Conservation (phyloP, 1,284 basidiomycete species). For the Gomphus sp. region DNA sequence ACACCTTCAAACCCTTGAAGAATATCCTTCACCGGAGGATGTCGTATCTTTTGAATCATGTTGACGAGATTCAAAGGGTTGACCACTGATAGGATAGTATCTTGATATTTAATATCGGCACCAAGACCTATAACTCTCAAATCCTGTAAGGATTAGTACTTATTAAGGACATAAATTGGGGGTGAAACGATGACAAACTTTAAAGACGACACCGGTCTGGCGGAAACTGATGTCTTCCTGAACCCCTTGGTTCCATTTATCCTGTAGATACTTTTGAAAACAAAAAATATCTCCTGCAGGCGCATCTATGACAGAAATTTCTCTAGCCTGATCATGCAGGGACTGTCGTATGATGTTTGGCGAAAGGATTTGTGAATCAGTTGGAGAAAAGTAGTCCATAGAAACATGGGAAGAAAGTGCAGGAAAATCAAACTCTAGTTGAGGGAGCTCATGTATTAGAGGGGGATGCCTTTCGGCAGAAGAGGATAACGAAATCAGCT, state of each 20-base stretch:
- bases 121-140: slow-evolving; percentile 40
- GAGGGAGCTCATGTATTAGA: not conserved
- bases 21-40: slow-evolving; percentile 35
- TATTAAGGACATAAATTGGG: not conserved
- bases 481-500: not conserved
- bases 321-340: not conserved
- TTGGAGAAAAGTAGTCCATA: not conserved
- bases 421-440: not conserved
- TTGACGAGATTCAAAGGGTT: slow-evolving; percentile 25
- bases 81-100: slow-evolving; percentile 32
- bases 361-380: not conserved
- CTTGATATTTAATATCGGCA: slow-evolving; percentile 29
- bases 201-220: slow-evolving; percentile 11
- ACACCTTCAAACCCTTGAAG: slow-evolving; percentile 40
- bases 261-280: slow-evolving; percentile 5
- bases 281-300: not conserved
- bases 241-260: not conserved
- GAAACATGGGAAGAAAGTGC: not conserved
- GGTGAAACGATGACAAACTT: slow-evolving; percentile 1
- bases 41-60: slow-evolving; percentile 21
- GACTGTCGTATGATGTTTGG: not conserved
- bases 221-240: slow-evolving; percentile 12
- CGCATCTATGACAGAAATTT: not conserved
- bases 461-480: not conserved
- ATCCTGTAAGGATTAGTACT: slow-evolving; percentile 24